These are phyloP conservation scores for Wickerhamiella hasegawae DNA, from an alignment of 805 yeast species.

Conservation along the genomic window DNA sequence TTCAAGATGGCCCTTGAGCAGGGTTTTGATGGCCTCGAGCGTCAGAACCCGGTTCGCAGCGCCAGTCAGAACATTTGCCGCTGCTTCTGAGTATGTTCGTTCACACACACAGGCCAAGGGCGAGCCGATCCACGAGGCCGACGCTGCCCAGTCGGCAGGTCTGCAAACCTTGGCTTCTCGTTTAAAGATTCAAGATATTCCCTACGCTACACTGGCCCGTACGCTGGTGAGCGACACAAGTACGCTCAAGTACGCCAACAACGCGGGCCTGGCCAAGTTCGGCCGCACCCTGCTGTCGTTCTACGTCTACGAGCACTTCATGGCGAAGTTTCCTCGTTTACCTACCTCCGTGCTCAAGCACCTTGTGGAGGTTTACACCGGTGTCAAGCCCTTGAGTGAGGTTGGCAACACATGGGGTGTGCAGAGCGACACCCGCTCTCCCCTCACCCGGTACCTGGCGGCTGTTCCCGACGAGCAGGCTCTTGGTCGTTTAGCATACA, in stretches of 20 bases:
- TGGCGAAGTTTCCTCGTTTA: slow-evolving; percentile 72
- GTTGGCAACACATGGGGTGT: slow-evolving; percentile 81
- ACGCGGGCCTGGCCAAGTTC: slow-evolving; percentile 62
- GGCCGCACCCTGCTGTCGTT: slow-evolving; percentile 67
- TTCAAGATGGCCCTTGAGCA: no score
- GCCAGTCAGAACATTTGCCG: no score
- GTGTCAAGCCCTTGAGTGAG: slow-evolving; percentile 44
- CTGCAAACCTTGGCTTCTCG: slow-evolving; percentile 67
- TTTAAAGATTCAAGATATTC: slow-evolving; percentile 36
- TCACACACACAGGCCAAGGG: slow-evolving; percentile 10
- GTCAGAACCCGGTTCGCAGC: no score
- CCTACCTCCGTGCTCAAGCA: slow-evolving; percentile 65
- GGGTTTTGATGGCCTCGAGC: no score
- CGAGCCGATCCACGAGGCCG: slow-evolving; percentile 29
- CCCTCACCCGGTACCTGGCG: slow-evolving; percentile 48
- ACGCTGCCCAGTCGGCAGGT: slow-evolving; percentile 48
- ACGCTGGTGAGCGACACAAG: slow-evolving; percentile 46
- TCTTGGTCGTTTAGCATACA: slow-evolving; percentile 33
- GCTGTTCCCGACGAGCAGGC: slow-evolving; percentile 52
- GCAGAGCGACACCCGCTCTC: slow-evolving; percentile 50
- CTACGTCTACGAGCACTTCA: slow-evolving; percentile 57
- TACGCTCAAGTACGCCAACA: slow-evolving; percentile 42
- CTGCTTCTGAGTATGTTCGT: no score
- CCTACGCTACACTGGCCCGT: slow-evolving; percentile 59
- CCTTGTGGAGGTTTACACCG: slow-evolving; percentile 62